Evolutionary conservation across 1,284 basidiomycete genomes (phyloP), one percentile per base, ranked within the genome.

Genomic region (Taiwanofungus camphoratus): DNA sequence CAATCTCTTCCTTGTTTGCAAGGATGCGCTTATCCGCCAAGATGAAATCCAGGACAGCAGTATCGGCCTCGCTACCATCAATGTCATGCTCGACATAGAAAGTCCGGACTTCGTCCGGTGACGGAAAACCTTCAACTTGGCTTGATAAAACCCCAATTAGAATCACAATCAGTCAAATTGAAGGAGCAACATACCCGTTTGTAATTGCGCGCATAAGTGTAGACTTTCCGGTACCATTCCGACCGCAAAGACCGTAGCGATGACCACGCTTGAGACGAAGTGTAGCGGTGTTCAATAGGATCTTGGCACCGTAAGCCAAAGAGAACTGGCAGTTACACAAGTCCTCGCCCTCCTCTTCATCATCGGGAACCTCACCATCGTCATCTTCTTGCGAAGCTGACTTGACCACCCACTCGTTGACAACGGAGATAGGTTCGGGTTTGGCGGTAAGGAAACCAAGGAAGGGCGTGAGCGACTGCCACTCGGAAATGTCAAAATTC

Each of bases 71-170:
- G 64, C 81, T 87, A 48, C 94, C 93, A 61, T 97, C 94, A 58
- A 97, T 95, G 66, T 96, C 93, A 77, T 97, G 93, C 77, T 96
- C 93, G 62, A 97, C 94, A 73, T 96, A 96, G 82, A 95, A 96
- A 54, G 93, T 97, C 64, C 93, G 90, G 66, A 97, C 93, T 62
- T 92, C 87, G 51, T 93, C 88, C 45, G 90, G 91, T 29, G 90
- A 92, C 18, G 94, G 94, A 86, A 97, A 97, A 57, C 94, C 93
- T 65, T 97, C 94, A 58, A 97, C 92, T 73, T 97, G 93, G 51
- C 90, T 75, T 35, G 37, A 18, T 12, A 6, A 19, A 23, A 24
- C 12, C 8, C 18, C 2, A 39, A 41, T 47, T 48, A 38, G 29
- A 26, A 45, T 39, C 35, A 45, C 24, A 26, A n/a, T 12, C 33